A percentile compares a stretch with the other conserved stretches of the same genome.
phyloP scores from a whole-genome alignment of 345 rosid genomes.

The Passiflora organensis region DNA sequence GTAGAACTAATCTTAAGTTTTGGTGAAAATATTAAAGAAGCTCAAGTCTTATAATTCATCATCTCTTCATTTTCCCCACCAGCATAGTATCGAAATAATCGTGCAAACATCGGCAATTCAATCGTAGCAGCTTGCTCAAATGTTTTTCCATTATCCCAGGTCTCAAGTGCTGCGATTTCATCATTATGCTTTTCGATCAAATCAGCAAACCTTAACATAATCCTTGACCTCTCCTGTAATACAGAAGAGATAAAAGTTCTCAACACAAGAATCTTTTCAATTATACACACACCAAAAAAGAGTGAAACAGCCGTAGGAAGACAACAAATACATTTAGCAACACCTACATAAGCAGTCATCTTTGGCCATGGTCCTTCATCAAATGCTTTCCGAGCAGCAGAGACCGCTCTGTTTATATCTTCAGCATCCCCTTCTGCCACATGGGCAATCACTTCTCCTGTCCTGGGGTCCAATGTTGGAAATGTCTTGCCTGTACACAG shows the following conservation, averaged over 20 bases:
- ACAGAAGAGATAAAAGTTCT: fast-evolving
- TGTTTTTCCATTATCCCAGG: conserved; percentile 59
- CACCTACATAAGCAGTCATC: conserved; percentile 43
- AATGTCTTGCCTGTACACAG: conserved; percentile 17
- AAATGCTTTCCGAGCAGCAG: conserved; percentile 21
- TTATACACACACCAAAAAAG: neutral
- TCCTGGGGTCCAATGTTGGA: conserved; percentile 21
- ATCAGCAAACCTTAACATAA: conserved; percentile 58
- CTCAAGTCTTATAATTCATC: too few species aligned
- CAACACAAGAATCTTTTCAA: neutral
- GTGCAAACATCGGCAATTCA: conserved; percentile 44
- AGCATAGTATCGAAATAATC: conserved; percentile 53
- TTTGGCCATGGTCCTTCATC: conserved; percentile 26
- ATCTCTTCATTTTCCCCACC: too few species aligned
- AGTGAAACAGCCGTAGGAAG: neutral
- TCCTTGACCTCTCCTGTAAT: conserved; percentile 65
- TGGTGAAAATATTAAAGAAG: too few species aligned
- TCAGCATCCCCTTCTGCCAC: conserved; percentile 20
- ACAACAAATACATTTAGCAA: neutral
- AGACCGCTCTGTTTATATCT: conserved; percentile 20
- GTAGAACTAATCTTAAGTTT: too few species aligned
- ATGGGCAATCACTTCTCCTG: conserved; percentile 15
- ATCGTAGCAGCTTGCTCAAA: conserved; percentile 25
- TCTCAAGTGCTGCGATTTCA: conserved; percentile 67
- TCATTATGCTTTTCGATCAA: conserved; percentile 55